phyloP scores from a whole-genome alignment of 345 rosid genomes.

The Murraya koenigii region DNA sequence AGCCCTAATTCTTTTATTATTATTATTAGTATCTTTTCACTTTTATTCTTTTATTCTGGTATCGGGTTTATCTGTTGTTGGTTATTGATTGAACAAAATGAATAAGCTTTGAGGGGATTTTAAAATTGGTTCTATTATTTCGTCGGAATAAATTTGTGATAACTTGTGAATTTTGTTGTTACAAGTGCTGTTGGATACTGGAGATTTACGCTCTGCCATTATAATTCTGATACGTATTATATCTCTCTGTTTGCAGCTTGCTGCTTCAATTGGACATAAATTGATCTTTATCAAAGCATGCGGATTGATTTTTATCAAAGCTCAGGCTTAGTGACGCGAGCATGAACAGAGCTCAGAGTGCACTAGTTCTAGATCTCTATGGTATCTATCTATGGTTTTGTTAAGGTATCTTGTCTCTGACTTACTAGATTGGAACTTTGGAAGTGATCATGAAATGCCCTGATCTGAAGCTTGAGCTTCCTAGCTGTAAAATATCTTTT shows the following conservation, averaged over 20 bases:
- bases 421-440: slow-evolving; percentile 4
- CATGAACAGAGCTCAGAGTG: not conserved
- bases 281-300: slow-evolving; percentile 23
- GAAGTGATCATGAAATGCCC: slow-evolving; percentile 2
- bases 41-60: no score
- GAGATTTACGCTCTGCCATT: not conserved
- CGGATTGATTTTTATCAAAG: not conserved
- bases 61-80: no score
- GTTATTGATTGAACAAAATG: not conserved
- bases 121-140: not conserved
- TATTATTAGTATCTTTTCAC: no score
- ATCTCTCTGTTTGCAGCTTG: slow-evolving; percentile 33
- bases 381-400: not conserved
- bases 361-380: not conserved
- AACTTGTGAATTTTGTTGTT: not conserved
- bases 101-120: not conserved
- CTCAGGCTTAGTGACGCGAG: slow-evolving; percentile 3
- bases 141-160: not conserved
- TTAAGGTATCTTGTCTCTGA: not conserved
- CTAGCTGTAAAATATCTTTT: not conserved
- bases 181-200: not conserved
- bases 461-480: not conserved
- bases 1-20: no score
- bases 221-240: not conserved
- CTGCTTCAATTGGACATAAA: slow-evolving; percentile 42